A percentile compares a stretch with the other conserved stretches of the same genome.
Evolutionary conservation across 164 flowering plant species (phyloP).

Genomic region (Vitis labrusca): DNA sequence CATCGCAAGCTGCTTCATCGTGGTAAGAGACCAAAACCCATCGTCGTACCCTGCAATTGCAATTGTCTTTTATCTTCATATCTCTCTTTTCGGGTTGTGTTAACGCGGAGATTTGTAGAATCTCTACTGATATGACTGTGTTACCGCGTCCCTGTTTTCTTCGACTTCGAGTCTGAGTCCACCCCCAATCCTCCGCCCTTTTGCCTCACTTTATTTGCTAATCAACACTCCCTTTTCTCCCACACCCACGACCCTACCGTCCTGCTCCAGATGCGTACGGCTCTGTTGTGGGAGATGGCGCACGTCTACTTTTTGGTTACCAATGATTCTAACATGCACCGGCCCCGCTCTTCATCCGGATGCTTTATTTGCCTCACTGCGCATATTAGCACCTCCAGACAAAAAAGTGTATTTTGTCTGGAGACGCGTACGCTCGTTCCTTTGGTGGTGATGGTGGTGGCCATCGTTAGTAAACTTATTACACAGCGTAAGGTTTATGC

Average conservation of each 20-base stretch:
- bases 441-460: constrained; percentile 1
- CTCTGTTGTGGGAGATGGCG: constrained; percentile 15
- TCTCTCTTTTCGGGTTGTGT: background rate
- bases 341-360: background rate
- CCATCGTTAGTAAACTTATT: too few species aligned
- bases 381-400: constrained; percentile 6
- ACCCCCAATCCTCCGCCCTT: too few species aligned
- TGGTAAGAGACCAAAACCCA: constrained; percentile 14
- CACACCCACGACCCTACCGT: background rate
- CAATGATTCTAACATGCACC: constrained; percentile 18
- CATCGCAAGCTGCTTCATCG: constrained; percentile 39
- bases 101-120: background rate
- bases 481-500: too few species aligned
- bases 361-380: too few species aligned
- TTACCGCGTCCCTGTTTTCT: too few species aligned
- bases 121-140: too few species aligned
- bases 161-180: too few species aligned
- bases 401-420: constrained; percentile 33
- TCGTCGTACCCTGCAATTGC: too few species aligned
- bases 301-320: constrained; percentile 3
- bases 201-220: too few species aligned
- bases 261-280: background rate
- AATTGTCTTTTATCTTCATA: background rate
- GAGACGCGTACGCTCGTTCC: background rate
- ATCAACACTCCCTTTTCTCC: too few species aligned